Base-by-base conservation (phyloP, 2,329 filamentous ascomycete species). In the Atkinsonella hypoxylon region DNA sequence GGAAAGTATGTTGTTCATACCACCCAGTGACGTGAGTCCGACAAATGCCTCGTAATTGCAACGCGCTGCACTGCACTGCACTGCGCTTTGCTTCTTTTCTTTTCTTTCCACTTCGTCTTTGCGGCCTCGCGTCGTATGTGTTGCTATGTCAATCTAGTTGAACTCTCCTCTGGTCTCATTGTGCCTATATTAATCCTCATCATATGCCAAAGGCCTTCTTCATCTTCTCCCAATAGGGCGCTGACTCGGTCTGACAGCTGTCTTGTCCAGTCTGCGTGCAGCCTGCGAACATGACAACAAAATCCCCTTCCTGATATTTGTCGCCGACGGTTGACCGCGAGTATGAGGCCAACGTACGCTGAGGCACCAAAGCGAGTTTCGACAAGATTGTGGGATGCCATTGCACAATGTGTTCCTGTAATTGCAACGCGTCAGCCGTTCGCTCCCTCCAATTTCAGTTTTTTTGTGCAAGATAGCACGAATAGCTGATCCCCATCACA, bases 301-400 rank as follows among this genome's bases (percentile, higher is more conserved):
- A 83, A 62, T 97, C 90, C 32, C 89, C 91, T 9, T 90, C 81
- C 61, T 84, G 79, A 66, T 89, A 97, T 45, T 78, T 73, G 15
- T 78, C 79, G 48, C 83, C 83, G 52, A 74, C 66, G 20, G 70
- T 67, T 41, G 65, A 63, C 48, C 69, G 68, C 54, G 76, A 82
- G 67, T 96, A 97, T 0, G 87, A 79, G 62, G 95, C 95, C 64
- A 98, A 71, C 34, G 77, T 74, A 48, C 84, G 79, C 67, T 98
- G 93, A 2, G 91, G 89, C n/a, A 98, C 76, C 20, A 98, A 75
- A 1, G 87, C 90, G 54, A 97, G 72, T 63, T 89, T 93, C 38
- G 91, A 89, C 11, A 98, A 78, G 43, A 98, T 85, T 0, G 93
- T 98, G 30, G 91, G 89, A 64, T 98, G 93, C 94, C 93, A 98